Percentiles rank a stretch among this genome's conserved stretches.
These are phyloP conservation scores for Xylaria sp. DNA, from an alignment of 2,329 filamentous ascomycete species.

Conservation along the genomic window DNA sequence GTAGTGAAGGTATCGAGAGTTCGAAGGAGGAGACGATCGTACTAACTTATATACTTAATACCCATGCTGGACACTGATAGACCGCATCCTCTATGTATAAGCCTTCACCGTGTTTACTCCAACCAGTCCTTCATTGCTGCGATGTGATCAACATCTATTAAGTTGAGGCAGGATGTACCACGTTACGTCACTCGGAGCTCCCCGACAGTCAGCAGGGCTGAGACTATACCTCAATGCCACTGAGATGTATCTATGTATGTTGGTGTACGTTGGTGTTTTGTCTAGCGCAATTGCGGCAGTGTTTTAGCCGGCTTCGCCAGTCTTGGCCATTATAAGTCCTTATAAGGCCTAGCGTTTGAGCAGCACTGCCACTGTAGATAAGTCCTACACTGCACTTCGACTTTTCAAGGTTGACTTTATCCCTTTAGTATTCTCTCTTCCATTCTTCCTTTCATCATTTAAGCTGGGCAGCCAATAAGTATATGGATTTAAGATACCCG, in stretches of 20 bases:
- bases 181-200: slow-evolving; percentile 11
- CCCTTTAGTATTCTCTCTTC: too few species aligned
- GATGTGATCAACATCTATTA: not conserved
- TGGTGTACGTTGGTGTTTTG: not conserved
- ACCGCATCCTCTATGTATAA: not conserved
- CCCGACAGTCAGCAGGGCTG: not conserved
- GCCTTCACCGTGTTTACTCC: not conserved
- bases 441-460: too few species aligned
- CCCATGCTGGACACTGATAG: not conserved
- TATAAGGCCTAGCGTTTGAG: not conserved
- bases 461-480: too few species aligned
- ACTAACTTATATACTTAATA: not conserved
- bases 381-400: too few species aligned
- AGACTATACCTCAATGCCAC: not conserved
- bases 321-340: slow-evolving; percentile 11
- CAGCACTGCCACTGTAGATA: slow-evolving; percentile 8
- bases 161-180: not conserved
- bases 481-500: too few species aligned
- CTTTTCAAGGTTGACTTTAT: too few species aligned
- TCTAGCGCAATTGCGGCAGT: not conserved
- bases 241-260: too few species aligned
- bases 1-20: not conserved
- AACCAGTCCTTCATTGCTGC: not conserved
- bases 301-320: not conserved
- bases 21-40: not conserved